Evolutionary conservation across 768 basidiomycete species (phyloP).

Genomic region (Auricularia heimuer): DNA sequence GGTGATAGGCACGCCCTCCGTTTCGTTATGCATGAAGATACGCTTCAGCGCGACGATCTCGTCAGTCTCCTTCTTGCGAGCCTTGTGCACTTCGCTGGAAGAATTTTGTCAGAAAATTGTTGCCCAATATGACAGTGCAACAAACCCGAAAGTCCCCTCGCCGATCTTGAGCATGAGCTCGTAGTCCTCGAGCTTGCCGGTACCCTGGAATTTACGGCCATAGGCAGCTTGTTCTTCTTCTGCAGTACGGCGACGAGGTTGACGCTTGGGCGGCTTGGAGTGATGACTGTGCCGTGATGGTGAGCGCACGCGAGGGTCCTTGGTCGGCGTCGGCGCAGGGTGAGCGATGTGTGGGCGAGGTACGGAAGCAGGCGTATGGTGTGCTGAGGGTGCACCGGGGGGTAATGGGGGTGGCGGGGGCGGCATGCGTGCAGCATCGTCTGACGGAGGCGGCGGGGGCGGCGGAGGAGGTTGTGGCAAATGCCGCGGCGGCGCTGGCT

Average conservation of each 20-base stretch:
- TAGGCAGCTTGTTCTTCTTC: slow-evolving; percentile 63
- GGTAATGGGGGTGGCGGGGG: not conserved
- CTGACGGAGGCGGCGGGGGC: slow-evolving; percentile 5
- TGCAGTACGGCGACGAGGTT: slow-evolving; percentile 31
- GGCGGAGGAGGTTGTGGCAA: slow-evolving; percentile 12
- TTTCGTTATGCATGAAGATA: slow-evolving; percentile 93
- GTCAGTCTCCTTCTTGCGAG: slow-evolving; percentile 39
- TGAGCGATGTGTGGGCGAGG: slow-evolving; percentile 28
- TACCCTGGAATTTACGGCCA: slow-evolving; percentile 56
- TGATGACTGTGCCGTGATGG: slow-evolving; percentile 3
- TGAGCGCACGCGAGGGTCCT: slow-evolving; percentile 29
- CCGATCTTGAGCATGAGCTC: slow-evolving; percentile 79
- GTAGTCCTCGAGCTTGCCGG: slow-evolving; percentile 67
- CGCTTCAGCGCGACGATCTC: slow-evolving; percentile 80
- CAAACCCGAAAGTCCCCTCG: slow-evolving; percentile 94
- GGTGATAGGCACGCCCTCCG: slow-evolving; percentile 95
- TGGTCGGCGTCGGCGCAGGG: slow-evolving; percentile 34
- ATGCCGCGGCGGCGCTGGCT: not conserved
- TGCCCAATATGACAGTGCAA: slow-evolving; percentile 15
- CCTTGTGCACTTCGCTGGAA: slow-evolving; percentile 82
- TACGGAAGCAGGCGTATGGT: not conserved
- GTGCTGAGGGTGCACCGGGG: not conserved
- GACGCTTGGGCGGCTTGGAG: not conserved
- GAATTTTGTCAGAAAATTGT: slow-evolving; percentile 4
- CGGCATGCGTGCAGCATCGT: not conserved